These are phyloP conservation scores for Phytophthora hybrid DNA, from an alignment of 352 stramenopile species.

Conservation along the genomic window DNA sequence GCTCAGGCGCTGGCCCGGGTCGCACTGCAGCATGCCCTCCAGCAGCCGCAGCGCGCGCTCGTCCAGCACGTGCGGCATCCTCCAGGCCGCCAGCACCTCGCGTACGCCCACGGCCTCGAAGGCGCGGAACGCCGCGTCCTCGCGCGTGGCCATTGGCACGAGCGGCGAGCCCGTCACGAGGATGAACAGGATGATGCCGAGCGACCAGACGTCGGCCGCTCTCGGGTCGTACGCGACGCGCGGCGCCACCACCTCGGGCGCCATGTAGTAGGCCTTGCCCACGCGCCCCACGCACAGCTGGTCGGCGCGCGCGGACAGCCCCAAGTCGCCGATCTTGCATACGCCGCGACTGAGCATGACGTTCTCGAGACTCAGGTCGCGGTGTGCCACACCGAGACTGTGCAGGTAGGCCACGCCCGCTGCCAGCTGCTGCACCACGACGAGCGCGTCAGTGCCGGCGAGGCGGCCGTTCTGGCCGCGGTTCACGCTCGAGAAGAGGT, in stretches of 20 bases:
- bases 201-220: conserved; percentile 61
- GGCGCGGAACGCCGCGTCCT: conserved; percentile 35
- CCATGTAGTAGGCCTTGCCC: conserved; percentile 58
- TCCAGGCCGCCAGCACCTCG: conserved; percentile 47
- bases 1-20: conserved; percentile 20
- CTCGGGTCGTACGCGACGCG: conserved; percentile 42
- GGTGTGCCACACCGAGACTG: conserved; percentile 35
- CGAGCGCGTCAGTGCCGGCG: conserved; percentile 15
- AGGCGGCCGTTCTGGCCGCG: conserved; percentile 26
- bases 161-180: conserved; percentile 55
- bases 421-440: conserved; percentile 39
- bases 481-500: conserved; percentile 44
- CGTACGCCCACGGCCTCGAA: conserved; percentile 38
- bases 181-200: conserved; percentile 63
- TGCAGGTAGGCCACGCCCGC: conserved; percentile 38
- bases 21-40: conserved; percentile 41
- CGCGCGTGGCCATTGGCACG: conserved; percentile 23
- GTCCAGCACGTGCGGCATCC: conserved; percentile 19
- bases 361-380: conserved; percentile 58
- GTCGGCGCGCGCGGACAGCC: conserved; percentile 33
- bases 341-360: conserved; percentile 36
- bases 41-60: conserved; percentile 27
- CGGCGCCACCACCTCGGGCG: conserved; percentile 47
- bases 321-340: conserved; percentile 65
- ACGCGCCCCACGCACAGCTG: conserved; percentile 25